Evolutionary conservation across 192 early-diverging fungal species (phyloP), one percentile per base, ranked within the genome.

Genomic region (Umbelopsis sp.): DNA sequence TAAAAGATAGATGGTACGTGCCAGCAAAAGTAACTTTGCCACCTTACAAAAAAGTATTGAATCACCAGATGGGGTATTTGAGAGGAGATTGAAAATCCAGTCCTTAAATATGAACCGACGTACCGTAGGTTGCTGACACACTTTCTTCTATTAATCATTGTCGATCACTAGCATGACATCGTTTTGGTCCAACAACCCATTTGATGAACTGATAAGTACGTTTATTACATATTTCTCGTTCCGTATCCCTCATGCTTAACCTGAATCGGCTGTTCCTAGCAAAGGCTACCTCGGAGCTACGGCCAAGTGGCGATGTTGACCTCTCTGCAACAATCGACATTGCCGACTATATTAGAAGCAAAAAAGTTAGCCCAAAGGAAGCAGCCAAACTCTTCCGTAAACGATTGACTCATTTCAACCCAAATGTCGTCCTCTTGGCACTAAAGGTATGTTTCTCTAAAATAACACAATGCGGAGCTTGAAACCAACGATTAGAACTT

Each of bases 341-440:
- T 79, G 90, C 88, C 54, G 96, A 98, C 85, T 87, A 89, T 73
- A 88, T 98, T 69, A 89, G 94, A 69, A 87, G 90, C 74, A 96
- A 96, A 77, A 82, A 88, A 59, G 85, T 85, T 29, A 65, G 85
- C 11, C 81, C 94, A 68, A 93, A 92, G 75, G 84, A 91, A 14
- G 91, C 91, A 10, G 80, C 83, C 22, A 81, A 81, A 31, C 78
- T 87, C 11, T 85, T 98, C 45, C 94, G 92, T 71, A 82, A 87
- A 69, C 84, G 94, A 10, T 76, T 98, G 53, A 81, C 85, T 16
- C 89, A 92, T 78, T 84, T 83, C 49, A 98, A 97, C 74, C 96
- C 96, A 21, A 97, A 97, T 74, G 96, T 96, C 9, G 92, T 95
- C 76, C 82, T 97, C 12, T 86, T 95, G 32, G 90, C 91, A 17